Evolutionary conservation across 495 filamentous ascomycete species (phyloP), one percentile per base, ranked within the genome.

Genomic region (Evernia prunastri): DNA sequence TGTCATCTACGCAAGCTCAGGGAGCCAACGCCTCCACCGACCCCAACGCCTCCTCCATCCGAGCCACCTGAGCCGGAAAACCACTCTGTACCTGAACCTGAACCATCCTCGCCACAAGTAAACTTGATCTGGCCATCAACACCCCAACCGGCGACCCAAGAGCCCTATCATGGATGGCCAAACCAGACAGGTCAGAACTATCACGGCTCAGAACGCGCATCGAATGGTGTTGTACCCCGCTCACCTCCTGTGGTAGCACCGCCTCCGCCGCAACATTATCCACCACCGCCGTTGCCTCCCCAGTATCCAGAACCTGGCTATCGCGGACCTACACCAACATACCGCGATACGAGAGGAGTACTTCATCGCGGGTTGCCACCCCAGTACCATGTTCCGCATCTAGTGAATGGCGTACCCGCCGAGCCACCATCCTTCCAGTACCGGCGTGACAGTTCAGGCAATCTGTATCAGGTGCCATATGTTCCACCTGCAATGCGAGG

Each of bases 1-100:
- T 83, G 81, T 63, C 77, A 82, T 66, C 64, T 82, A 56, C 79
- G 78, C 68, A 76, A 76, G 56, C 65, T 72, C 31, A 63, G 51
- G 37, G 42, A 69, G 27, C 63, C 70, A 7, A 67, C 76, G 13
- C 74, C 74, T 59, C 69, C 73, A 72, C 75, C 47, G 66, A 80
- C 54, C 70, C 78, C 33, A 68, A 70, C 42, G 51, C 68, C 47
- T 59, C 73, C 47, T 58, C 73, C 56, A 61, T 71, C 37, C 17
- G 63, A 56, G 18, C 40, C 61, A 40, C 53, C 33, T 59, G 36
- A 60, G 42, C 47, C 56, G 39, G 68, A 72, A 56, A 78, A 75
- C 29, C 78, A 75, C 18, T 72, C 75, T 25, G 71, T 64, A 51
- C 74, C 76, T 53, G 74, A 76, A 53, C 68, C 39, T 23, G 69